Evolutionary conservation across 805 yeast genomes (phyloP).

Genomic region (Saccharomycopsis synnaedendra): DNA sequence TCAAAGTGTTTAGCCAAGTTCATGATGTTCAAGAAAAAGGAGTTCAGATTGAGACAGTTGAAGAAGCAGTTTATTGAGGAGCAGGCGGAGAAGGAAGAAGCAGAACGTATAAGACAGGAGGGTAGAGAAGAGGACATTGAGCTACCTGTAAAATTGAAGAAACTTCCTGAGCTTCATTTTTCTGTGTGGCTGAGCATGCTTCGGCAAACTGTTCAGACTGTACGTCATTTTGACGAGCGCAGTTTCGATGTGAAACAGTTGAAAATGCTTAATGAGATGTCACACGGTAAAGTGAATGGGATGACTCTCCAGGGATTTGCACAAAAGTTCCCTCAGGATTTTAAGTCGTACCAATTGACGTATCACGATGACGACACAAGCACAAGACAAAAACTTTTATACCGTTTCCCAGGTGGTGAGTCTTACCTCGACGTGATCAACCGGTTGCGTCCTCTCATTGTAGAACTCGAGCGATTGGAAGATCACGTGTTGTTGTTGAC

Average conservation of each 20-base stretch:
- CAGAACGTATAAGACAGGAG: conserved; percentile 5
- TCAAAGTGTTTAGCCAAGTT: conserved; percentile 63
- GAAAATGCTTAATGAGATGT: conserved; percentile 87
- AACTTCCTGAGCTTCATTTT: conserved; percentile 48
- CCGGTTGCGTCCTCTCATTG: conserved; percentile 78
- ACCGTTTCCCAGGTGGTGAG: conserved; percentile 96
- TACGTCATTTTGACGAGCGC: conserved; percentile 62
- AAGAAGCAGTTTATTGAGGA: conserved; percentile 36
- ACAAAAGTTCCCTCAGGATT: conserved; percentile 61
- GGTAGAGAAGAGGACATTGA: conserved; percentile 1
- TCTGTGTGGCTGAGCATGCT: conserved; percentile 93
- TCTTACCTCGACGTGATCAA: conserved; percentile 90
- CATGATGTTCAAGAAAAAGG: conserved; percentile 56
- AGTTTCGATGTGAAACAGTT: conserved; percentile 73
- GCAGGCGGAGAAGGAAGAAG: conserved; percentile 19
- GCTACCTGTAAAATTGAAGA: not conserved
- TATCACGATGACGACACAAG: conserved; percentile 18
- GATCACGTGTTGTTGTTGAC: conserved; percentile 77
- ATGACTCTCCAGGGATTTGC: conserved; percentile 83
- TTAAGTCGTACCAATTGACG: conserved; percentile 29
- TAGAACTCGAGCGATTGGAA: conserved; percentile 84
- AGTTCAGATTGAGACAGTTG: conserved; percentile 55
- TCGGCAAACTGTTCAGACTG: conserved; percentile 65
- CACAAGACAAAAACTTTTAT: conserved; percentile 67
- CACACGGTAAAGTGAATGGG: conserved; percentile 89